Evolutionary conservation across 257 asterid species (phyloP), one percentile per base, ranked within the genome.

Genomic region (Solanum habrochaites): DNA sequence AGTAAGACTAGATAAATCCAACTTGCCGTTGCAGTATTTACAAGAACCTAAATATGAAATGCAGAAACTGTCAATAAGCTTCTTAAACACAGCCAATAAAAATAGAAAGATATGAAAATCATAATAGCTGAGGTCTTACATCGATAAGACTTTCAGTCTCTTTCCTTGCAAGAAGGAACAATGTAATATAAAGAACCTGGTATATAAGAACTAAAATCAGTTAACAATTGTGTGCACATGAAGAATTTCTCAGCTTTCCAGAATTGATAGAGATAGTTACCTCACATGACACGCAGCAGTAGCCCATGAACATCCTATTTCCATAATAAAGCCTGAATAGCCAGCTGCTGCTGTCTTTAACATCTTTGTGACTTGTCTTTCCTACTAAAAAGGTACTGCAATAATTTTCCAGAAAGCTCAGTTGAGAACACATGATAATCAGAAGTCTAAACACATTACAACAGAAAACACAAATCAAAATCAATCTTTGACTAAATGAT

Each of bases 201-300:
- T n/a, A 42, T 58, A 67, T 83, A 87, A 91, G 89, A 21, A 74
- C 42, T 49, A 85, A 81, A 78, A 83, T 86, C 43, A 71, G 86
- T 82, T 78, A 70, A 58, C 58, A 85, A 29, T 81, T 49, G 29
- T 3, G 67, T 29, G 6, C 32, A 42, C 21, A 43, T 29, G 47
- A 75, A 3, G 45, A 71, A 6, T 39, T 49, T 52, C 72, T 35
- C 42, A 20, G 81, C 81, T 73, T 78, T 85, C 42, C 62, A n/a
- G 52, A n/a, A 32, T 35, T 25, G 49, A 52, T 89, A 71, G 82
- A 83, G 71, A 87, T 52, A 88, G 69, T 91, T 89, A 96, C 99
- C 98, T 97, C 99, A 86, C 99, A 97, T 62, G 98, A 95, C 75
- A 93, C 95, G 87, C 99, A 97, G 88, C 99, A 97, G 86, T 93